Conservation (phyloP, 192 early-diverging fungal genomes). For the Backusella morwellensis region DNA sequence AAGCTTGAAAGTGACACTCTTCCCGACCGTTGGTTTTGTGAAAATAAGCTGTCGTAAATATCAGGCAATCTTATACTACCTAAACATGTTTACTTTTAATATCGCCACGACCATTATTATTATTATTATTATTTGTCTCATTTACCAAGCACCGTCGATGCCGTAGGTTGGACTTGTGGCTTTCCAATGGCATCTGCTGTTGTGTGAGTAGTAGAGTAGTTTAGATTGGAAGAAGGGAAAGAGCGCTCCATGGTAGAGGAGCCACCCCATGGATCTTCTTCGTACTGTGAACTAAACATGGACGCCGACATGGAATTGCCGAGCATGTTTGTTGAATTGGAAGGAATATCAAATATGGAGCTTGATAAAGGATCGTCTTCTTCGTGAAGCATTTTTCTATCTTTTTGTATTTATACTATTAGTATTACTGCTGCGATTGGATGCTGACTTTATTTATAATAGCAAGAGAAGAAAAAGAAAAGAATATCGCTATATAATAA, state of each 20-base stretch:
- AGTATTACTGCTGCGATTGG: neutral
- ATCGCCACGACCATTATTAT: too few relatives aligned
- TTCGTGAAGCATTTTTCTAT: slow-evolving; percentile 26
- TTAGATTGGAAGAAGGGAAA: slow-evolving; percentile 12
- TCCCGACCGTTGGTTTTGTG: slow-evolving; percentile 37
- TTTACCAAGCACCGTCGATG: neutral
- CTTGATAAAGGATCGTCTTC: slow-evolving; percentile 27
- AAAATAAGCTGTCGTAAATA: slow-evolving; percentile 44
- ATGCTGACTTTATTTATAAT: neutral
- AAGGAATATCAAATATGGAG: slow-evolving; percentile 25
- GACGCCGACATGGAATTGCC: slow-evolving; percentile 18
- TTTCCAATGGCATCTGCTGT: neutral
- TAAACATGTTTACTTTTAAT: neutral
- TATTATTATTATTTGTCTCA: neutral
- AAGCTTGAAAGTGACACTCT: slow-evolving; percentile 45
- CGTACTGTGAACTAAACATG: slow-evolving; percentile 27
- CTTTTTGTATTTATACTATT: neutral
- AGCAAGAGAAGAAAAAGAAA: neutral
- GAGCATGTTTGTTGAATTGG: slow-evolving; percentile 12
- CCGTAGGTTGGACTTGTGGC: neutral
- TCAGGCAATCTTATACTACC: slow-evolving; percentile 47
- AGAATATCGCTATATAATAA: neutral
- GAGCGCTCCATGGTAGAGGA: slow-evolving; percentile 14
- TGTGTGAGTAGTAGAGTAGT: neutral
- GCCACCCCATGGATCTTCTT: slow-evolving; percentile 36